Base-by-base conservation (phyloP, 2,329 filamentous ascomycete species). In the Gaeumannomyces tritici region DNA sequence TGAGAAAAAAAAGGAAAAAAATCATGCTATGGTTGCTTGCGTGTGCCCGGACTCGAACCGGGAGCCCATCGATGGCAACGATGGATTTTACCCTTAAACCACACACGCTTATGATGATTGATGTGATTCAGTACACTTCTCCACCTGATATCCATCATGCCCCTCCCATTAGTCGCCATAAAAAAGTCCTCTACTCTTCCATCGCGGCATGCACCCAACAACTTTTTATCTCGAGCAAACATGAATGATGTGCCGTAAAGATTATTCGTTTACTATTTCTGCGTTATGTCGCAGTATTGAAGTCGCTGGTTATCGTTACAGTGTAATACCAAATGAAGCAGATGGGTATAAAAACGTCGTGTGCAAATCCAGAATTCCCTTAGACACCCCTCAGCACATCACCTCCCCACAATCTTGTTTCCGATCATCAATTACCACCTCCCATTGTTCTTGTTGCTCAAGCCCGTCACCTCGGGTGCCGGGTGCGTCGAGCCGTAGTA, bases 21-120 rank as follows among this genome's bases (percentile, higher is more conserved):
- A 15, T n/a, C 0, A 58, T 15, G 29, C 5, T 5, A n/a, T n/a
- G n/a, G n/a, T n/a, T n/a, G n/a, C n/a, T 29, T 58, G 56, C 56
- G 56, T 58, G 56, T 58, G 56, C 56, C 56, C 56, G 56, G 56
- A 58, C 56, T 58, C 56, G 56, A 58, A 58, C 56, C 56, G 56
- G 56, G 56, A 58, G 76, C 77, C 75, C 76, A 77, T 79, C 77
- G 76, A 79, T 79, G 77, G 77, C 76, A 79, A 79, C 76, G 77
- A 79, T 77, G 76, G 75, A 79, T 79, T 79, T 77, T 79, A 79
- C 77, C 77, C 78, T 76, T 79, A 79, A 79, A 79, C 76, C 76
- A 79, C 75, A 58, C 56, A 58, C 56, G 56, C 56, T 58, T 27
- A 3, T 1, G 2, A 2, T 15, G 12, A 18, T 51, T 9, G 1